Evolutionary conservation across 805 yeast genomes (phyloP).

Genomic region (Cyberlindnera mrakii): DNA sequence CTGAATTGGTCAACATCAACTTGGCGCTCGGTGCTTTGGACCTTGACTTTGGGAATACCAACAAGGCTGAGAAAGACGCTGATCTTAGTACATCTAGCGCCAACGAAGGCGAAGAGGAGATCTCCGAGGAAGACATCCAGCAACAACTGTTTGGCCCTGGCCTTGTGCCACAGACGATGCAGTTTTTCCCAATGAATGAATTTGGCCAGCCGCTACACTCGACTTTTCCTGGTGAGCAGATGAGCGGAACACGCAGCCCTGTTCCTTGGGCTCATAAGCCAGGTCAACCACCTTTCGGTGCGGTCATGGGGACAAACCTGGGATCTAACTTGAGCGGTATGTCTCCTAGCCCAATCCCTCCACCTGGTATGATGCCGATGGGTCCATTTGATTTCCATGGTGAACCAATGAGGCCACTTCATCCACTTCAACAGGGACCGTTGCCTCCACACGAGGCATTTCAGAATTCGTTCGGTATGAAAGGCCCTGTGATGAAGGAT

Average conservation of each 20-base stretch:
- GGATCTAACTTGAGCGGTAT: constrained; percentile 13
- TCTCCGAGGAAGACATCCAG: constrained; percentile 2
- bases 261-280: constrained; percentile 21
- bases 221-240: constrained; percentile 15
- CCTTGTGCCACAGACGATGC: constrained; percentile 20
- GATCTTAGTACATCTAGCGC: constrained; percentile 4
- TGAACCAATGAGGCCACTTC: constrained; percentile 13
- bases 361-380: constrained; percentile 23
- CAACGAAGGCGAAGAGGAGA: constrained; percentile 5
- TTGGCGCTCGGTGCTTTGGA: constrained; percentile 23
- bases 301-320: constrained; percentile 3
- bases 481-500: constrained; percentile 9
- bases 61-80: constrained; percentile 2
- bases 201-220: constrained; percentile 24
- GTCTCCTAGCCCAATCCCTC: constrained; percentile 20
- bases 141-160: constrained; percentile 11
- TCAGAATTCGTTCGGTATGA: constrained; percentile 9
- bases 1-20: constrained; percentile 20
- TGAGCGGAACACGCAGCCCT: constrained; percentile 12
- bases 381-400: constrained; percentile 23
- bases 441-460: constrained; percentile 10
- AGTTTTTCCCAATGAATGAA: constrained; percentile 23
- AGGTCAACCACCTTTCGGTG: constrained; percentile 16
- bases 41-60: constrained; percentile 16
- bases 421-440: constrained; percentile 11